phyloP scores from a whole-genome alignment of 805 yeast genomes.

The Candida arabinofermentans region DNA sequence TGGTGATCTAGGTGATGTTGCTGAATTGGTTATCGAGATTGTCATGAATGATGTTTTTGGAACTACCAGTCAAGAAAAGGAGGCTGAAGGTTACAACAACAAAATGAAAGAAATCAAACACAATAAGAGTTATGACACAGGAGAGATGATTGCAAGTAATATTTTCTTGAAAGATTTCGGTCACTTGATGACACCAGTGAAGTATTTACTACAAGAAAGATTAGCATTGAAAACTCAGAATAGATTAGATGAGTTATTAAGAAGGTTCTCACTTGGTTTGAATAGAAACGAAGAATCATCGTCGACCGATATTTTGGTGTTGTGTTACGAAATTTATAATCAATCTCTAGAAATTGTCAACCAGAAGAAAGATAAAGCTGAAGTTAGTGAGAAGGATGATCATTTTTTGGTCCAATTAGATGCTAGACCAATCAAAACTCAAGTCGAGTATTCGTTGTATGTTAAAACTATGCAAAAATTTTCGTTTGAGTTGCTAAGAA shows the following conservation, averaged over 20 bases:
- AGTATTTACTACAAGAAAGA: conserved; percentile 56
- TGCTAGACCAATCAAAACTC: conserved; percentile 51
- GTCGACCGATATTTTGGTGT: conserved; percentile 52
- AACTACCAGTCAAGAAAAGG: conserved; percentile 88
- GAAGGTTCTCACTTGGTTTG: conserved; percentile 76
- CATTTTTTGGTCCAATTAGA: conserved; percentile 75
- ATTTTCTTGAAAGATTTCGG: conserved; percentile 56
- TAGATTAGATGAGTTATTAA: conserved; percentile 73
- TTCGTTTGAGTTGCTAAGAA: conserved; percentile 69
- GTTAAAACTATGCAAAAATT: conserved; percentile 66
- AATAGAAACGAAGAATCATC: conserved; percentile 61
- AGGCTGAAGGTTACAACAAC: conserved; percentile 84
- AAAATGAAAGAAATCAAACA: conserved; percentile 88
- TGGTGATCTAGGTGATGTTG: conserved; percentile 72
- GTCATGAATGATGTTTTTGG: conserved; percentile 95
- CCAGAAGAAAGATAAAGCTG: conserved; percentile 16
- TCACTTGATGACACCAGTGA: conserved; percentile 63
- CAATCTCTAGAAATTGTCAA: conserved; percentile 40
- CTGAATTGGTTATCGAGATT: conserved; percentile 56
- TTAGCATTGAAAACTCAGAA: conserved; percentile 64
- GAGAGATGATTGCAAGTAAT: conserved; percentile 67
- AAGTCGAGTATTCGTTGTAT: conserved; percentile 52
- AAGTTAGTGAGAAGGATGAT: conserved; percentile 31
- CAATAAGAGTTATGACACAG: conserved; percentile 84
- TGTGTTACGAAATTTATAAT: conserved; percentile 70